Evolutionary conservation across 1,284 basidiomycete species (phyloP).

Genomic region (Ustilago vetiveriae): DNA sequence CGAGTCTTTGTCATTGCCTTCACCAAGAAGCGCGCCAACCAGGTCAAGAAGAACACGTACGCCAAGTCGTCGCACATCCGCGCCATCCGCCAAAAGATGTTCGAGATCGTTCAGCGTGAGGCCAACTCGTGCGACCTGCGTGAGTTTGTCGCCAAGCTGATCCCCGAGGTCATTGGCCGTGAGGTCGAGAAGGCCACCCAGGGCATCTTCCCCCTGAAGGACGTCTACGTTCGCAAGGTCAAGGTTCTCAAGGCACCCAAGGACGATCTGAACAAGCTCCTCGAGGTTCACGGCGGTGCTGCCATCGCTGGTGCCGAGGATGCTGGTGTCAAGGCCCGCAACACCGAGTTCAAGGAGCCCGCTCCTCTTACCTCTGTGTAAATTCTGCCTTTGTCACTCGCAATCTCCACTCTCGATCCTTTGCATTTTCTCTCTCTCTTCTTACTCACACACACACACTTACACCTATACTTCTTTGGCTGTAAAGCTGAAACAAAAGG

Average conservation of each 20-base stretch:
- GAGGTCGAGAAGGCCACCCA: slow-evolving; percentile 99
- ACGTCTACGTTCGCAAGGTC: slow-evolving; percentile 96
- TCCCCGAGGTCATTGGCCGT: slow-evolving; percentile 97
- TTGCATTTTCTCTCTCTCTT: no score
- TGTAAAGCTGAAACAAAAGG: slow-evolving; percentile 19
- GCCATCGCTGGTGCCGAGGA: slow-evolving; percentile 73
- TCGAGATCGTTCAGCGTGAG: slow-evolving; percentile 99
- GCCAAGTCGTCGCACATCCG: slow-evolving; percentile 93
- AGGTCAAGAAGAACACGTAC: slow-evolving; percentile 99
- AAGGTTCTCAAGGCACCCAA: slow-evolving; percentile 94
- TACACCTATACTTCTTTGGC: slow-evolving; percentile 12
- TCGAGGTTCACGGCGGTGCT: slow-evolving; percentile 89
- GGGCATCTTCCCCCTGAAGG: slow-evolving; percentile 88
- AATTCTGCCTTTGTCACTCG: slow-evolving; percentile 11
- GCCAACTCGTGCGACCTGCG: slow-evolving; percentile 95
- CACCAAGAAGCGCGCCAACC: slow-evolving; percentile 94
- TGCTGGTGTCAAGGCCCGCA: slow-evolving; percentile 84
- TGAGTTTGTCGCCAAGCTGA: slow-evolving; percentile 93
- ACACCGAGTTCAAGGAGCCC: slow-evolving; percentile 89
- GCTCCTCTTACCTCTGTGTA: slow-evolving; percentile 80
- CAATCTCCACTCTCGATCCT: not conserved
- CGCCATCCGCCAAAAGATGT: slow-evolving; percentile 99
- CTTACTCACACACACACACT: not conserved
- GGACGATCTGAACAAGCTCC: slow-evolving; percentile 91
- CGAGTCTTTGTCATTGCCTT: slow-evolving; percentile 99